Conservation (phyloP, 148 eudicot genomes). For the Persicaria maculosa region DNA sequence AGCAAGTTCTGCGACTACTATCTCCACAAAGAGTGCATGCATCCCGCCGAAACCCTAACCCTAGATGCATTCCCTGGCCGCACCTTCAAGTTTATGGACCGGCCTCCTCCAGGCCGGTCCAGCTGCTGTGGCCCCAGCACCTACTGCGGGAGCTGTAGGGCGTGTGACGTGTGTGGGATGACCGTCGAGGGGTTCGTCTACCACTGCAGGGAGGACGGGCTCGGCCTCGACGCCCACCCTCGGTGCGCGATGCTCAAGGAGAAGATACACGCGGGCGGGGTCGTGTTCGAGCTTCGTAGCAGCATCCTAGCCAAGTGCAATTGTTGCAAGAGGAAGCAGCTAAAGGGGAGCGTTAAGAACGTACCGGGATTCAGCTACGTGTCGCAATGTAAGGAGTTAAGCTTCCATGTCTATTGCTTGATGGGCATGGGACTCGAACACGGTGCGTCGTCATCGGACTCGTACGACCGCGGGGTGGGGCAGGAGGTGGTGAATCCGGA, state of each 20-base stretch:
- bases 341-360: not conserved
- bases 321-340: not conserved
- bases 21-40: not conserved
- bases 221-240: too few relatives aligned
- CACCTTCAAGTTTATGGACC: too few relatives aligned
- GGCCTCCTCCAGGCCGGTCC: too few relatives aligned
- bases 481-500: not conserved
- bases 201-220: too few relatives aligned
- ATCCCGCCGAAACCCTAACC: too few relatives aligned
- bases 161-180: too few relatives aligned
- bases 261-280: too few relatives aligned
- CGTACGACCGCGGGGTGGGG: not conserved
- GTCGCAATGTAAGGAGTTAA: not conserved
- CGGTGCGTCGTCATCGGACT: not conserved
- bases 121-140: too few relatives aligned
- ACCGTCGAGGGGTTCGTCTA: too few relatives aligned
- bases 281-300: not conserved
- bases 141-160: too few relatives aligned
- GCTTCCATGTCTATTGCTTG: not conserved
- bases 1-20: not conserved
- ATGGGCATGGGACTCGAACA: not conserved
- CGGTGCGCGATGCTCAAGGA: too few relatives aligned
- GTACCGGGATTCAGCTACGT: not conserved
- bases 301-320: not conserved
- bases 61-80: too few relatives aligned